Conservation (phyloP, 495 filamentous ascomycete species). For the Aspergillus cristatus region DNA sequence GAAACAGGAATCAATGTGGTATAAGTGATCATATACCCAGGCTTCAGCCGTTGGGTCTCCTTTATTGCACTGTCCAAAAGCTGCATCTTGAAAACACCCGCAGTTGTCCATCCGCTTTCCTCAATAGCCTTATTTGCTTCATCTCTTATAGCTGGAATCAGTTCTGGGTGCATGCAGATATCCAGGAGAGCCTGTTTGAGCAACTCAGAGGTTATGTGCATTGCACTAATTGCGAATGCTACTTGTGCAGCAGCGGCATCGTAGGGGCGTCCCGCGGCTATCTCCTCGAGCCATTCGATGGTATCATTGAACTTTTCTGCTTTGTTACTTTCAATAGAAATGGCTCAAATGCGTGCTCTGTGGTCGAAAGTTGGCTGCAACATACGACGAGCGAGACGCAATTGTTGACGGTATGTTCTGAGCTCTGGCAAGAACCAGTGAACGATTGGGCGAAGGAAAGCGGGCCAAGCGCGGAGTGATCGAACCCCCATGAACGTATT, state of each 20-base stretch:
- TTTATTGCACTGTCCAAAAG: constrained; percentile 30
- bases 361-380: constrained; percentile 2
- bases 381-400: constrained; percentile 5
- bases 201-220: constrained; percentile 25
- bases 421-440: constrained; percentile 9
- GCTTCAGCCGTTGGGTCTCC: constrained; percentile 20
- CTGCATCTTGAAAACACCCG: constrained; percentile 31
- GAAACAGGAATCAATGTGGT: not conserved
- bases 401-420: constrained; percentile 1
- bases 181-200: constrained; percentile 27
- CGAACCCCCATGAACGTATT: constrained; percentile 21
- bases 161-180: constrained; percentile 26
- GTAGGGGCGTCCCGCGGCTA: constrained; percentile 7
- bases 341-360: not conserved
- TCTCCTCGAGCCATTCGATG: constrained; percentile 13
- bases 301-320: constrained; percentile 3
- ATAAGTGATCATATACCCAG: constrained; percentile 16
- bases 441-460: constrained; percentile 28
- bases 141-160: constrained; percentile 15
- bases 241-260: constrained; percentile 11
- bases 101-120: constrained; percentile 26
- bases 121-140: constrained; percentile 13
- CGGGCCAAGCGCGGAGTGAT: constrained; percentile 24
- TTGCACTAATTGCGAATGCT: constrained; percentile 12
- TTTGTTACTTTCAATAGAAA: not conserved